phyloP scores from a whole-genome alignment of 768 basidiomycete species.

The Phaffia australis region DNA sequence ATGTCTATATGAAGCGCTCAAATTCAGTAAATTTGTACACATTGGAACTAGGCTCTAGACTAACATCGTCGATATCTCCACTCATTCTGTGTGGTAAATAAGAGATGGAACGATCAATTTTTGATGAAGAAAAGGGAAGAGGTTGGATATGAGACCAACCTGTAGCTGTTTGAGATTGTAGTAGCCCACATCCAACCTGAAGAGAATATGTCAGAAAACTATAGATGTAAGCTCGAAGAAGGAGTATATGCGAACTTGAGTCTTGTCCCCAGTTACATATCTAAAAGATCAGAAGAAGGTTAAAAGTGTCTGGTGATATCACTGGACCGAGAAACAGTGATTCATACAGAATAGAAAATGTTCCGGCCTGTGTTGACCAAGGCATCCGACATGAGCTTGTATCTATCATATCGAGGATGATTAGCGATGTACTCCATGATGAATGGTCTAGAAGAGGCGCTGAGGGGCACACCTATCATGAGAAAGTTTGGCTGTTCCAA shows the following conservation, averaged over 20 bases:
- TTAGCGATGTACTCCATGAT: not conserved
- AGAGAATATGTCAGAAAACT: too few relatives aligned
- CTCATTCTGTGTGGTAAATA: constrained; percentile 2
- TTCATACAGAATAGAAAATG: constrained; percentile 9
- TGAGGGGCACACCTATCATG: not conserved
- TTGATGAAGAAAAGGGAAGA: too few relatives aligned
- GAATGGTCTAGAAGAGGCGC: not conserved
- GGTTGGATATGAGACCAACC: not conserved
- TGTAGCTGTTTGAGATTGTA: constrained; percentile 17
- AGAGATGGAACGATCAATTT: not conserved
- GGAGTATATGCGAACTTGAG: too few relatives aligned
- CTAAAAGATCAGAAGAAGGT: too few relatives aligned
- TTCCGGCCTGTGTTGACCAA: constrained; percentile 1
- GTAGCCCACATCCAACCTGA: constrained; percentile 16
- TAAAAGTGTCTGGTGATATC: too few relatives aligned
- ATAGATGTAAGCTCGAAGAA: too few relatives aligned
- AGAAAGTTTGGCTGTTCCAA: constrained; percentile 12
- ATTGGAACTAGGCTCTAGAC: not conserved
- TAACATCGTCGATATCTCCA: constrained; percentile 16
- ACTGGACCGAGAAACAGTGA: too few relatives aligned
- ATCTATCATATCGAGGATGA: not conserved
- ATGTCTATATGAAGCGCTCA: not conserved
- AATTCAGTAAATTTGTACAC: too few relatives aligned
- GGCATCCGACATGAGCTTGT: constrained; percentile 20
- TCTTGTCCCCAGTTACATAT: constrained; percentile 25